Percentiles rank a stretch among this genome's conserved stretches.
Evolutionary conservation across 495 filamentous ascomycete species (phyloP).

Genomic region (Rostrohypoxylon terebratum): DNA sequence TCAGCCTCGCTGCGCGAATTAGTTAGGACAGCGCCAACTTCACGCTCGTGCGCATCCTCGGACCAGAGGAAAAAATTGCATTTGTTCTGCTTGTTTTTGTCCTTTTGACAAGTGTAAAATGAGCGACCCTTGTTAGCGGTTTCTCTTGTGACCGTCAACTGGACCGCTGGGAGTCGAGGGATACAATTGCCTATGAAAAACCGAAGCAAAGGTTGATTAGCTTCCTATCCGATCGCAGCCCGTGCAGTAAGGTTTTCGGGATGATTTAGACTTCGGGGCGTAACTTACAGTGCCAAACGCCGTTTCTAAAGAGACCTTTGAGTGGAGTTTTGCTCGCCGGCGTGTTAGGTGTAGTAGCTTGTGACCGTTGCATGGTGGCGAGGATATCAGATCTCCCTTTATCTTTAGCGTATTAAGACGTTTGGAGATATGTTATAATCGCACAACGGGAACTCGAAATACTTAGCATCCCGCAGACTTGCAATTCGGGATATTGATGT

Average conservation of each 20-base stretch:
- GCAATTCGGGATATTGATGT: conserved; percentile 1
- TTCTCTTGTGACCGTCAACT: conserved; percentile 73
- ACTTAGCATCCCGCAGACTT: background rate
- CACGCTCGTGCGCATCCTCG: conserved; percentile 68
- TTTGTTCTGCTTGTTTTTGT: conserved; percentile 53
- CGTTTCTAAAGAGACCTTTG: conserved; percentile 64
- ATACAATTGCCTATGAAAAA: conserved; percentile 68
- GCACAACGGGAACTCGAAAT: background rate
- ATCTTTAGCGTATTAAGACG: background rate
- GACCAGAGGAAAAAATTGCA: conserved; percentile 82
- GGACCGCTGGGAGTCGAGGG: conserved; percentile 69
- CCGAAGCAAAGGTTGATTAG: conserved; percentile 14
- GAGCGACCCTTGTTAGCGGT: conserved; percentile 71
- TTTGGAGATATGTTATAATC: background rate
- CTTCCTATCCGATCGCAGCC: conserved; percentile 9
- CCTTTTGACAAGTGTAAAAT: conserved; percentile 76
- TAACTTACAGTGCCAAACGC: conserved; percentile 57
- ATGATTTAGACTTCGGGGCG: background rate
- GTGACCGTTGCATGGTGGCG: conserved; percentile 37
- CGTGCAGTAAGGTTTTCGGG: conserved; percentile 4
- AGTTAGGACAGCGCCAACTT: conserved; percentile 62
- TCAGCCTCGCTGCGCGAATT: conserved; percentile 56
- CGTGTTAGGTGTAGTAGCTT: conserved; percentile 45
- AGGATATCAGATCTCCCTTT: conserved; percentile 1
- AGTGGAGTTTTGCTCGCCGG: conserved; percentile 52